Evolutionary conservation across 805 yeast genomes (phyloP), one percentile per base, ranked within the genome.

Genomic region (Wickerhamiella siamensis): DNA sequence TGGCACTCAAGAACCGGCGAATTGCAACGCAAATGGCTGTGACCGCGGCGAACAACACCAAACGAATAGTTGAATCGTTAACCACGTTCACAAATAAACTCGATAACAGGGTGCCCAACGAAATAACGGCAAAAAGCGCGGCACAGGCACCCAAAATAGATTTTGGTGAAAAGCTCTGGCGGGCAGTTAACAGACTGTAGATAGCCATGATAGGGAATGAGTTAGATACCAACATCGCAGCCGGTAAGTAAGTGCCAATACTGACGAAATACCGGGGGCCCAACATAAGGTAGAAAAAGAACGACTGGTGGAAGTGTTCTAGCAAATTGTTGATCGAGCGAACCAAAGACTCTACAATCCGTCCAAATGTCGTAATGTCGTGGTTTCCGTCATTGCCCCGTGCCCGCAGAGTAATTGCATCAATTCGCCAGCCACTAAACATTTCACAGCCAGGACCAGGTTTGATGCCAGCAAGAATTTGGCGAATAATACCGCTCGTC

Each of bases 301-400:
- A 91, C 1, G 95, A 83, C 61, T 91, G 99, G 61, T 91, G 99
- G 61, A 88, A 88, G 58, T 88, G 93, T 59, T 91, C 99, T 31
- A 88, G 66, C 50, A 91, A 67, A 57, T 91, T 91, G 63, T 91
- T 91, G 31, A 91, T 81, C 0, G 95, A 77, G 46, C 98, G 72
- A 56, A 87, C 77, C 6, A 80, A 66, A 2, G 93, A 83, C 61
- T 91, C 99, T 16, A 84, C 72, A 3, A 88, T 70, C 57, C 97
- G 73, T 4, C 97, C 98, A 58, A 81, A 79, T 20, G 91, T 84
- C 1, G 97, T 88, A 43, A 88, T 77, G 61, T 91, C 97, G 42
- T 67, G 68, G 0, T 67, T 66, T 1, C 83, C 83, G 1, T 52
- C 51, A 2, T 61, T 64, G 1, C 82, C 83, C 26, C 59, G 62